A percentile compares a stretch with the other conserved stretches of the same genome.
These are phyloP conservation scores for Vitis hybrid DNA, from an alignment of 177 flowering plant genomes.

Conservation along the genomic window DNA sequence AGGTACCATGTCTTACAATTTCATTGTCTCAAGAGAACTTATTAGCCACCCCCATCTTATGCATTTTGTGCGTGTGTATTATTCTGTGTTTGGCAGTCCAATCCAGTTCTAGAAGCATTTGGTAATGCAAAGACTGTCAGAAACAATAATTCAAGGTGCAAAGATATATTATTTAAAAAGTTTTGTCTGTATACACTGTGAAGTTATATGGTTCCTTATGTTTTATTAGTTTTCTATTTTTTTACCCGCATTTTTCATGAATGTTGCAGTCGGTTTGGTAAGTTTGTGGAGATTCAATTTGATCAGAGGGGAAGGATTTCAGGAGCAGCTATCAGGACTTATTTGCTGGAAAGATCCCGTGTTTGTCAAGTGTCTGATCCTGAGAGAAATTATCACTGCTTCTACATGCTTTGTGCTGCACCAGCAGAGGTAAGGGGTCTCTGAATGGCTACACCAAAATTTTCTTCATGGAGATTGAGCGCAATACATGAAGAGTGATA, in stretches of 20 bases:
- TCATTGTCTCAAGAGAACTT: not conserved
- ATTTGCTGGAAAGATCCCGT: slow-evolving; percentile 68
- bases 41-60: not conserved
- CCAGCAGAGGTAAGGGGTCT: slow-evolving; percentile 51
- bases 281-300: slow-evolving; percentile 70
- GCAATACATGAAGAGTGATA: too few species aligned
- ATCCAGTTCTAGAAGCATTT: slow-evolving; percentile 72
- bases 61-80: not conserved
- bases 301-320: slow-evolving; percentile 60
- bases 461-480: not conserved
- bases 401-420: slow-evolving; percentile 72
- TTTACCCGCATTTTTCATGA: not conserved
- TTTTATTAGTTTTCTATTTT: not conserved
- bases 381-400: slow-evolving; percentile 70
- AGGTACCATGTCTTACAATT: slow-evolving; percentile 29
- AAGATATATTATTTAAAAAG: too few species aligned
- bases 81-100: slow-evolving; percentile 43
- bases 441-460: not conserved
- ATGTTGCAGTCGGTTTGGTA: slow-evolving; percentile 62
- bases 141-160: slow-evolving; percentile 69
- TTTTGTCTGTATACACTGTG: not conserved
- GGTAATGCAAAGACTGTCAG: slow-evolving; percentile 73
- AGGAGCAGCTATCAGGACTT: slow-evolving; percentile 70
- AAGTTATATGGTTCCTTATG: not conserved
- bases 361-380: slow-evolving; percentile 69